A percentile compares a stretch with the other conserved stretches of the same genome.
Evolutionary conservation across 257 asterid genomes (phyloP).

Genomic region (Jacaranda mimosifolia): DNA sequence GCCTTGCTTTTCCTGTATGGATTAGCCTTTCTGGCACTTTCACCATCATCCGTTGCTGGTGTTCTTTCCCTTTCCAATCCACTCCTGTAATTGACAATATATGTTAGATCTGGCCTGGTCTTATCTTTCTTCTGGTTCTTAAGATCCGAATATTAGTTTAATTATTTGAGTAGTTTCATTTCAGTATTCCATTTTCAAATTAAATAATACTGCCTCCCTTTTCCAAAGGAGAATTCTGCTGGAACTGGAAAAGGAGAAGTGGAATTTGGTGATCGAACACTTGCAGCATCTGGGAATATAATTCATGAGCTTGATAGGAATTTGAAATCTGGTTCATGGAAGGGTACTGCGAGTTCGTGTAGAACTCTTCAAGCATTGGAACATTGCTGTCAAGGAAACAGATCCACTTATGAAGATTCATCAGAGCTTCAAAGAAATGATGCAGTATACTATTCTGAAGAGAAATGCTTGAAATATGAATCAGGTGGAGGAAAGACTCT

Average conservation of each 20-base stretch:
- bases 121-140: slow-evolving; percentile 15
- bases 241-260: slow-evolving; percentile 40
- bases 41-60: slow-evolving; percentile 7
- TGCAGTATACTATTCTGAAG: slow-evolving; percentile 24
- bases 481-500: slow-evolving; percentile 33
- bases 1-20: slow-evolving; percentile 2
- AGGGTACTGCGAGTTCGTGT: slow-evolving; percentile 21
- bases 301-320: slow-evolving; percentile 35
- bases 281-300: slow-evolving; percentile 30
- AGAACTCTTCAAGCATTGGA: slow-evolving; percentile 31
- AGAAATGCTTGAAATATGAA: slow-evolving; percentile 31
- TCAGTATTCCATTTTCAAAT: slow-evolving; percentile 18
- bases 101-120: slow-evolving; percentile 19
- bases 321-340: slow-evolving; percentile 38
- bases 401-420: slow-evolving; percentile 23
- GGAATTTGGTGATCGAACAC: slow-evolving; percentile 29
- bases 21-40: not conserved
- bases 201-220: slow-evolving; percentile 39
- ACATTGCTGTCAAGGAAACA: slow-evolving; percentile 27
- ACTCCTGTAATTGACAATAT: not conserved
- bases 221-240: slow-evolving; percentile 51
- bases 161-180: slow-evolving; percentile 10
- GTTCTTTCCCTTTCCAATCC: not conserved
- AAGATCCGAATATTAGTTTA: not conserved
- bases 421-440: slow-evolving; percentile 32